phyloP scores from a whole-genome alignment of 192 early-diverging fungal species.

The Gaertneriomyces semiglobifer region DNA sequence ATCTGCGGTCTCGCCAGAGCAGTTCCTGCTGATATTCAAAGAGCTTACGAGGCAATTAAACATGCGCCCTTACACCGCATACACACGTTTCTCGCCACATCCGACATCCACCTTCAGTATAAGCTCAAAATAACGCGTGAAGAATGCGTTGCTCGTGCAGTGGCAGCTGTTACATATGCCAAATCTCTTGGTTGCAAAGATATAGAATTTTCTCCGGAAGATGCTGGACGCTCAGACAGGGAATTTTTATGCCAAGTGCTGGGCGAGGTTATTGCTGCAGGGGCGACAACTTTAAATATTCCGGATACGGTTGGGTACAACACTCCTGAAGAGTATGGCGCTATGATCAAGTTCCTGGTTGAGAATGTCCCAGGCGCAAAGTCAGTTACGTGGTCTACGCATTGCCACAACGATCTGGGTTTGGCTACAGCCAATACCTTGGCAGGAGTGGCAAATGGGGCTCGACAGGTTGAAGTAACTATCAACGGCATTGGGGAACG shows the following conservation, averaged over 20 bases:
- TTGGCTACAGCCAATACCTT: conserved; percentile 95
- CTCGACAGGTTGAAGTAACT: conserved; percentile 93
- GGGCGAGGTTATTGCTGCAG: conserved; percentile 72
- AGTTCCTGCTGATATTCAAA: conserved; percentile 77
- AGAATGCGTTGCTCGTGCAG: conserved; percentile 79
- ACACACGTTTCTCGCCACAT: conserved; percentile 94
- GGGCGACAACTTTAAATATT: conserved; percentile 93
- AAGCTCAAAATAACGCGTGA: conserved; percentile 88
- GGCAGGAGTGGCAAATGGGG: conserved; percentile 84
- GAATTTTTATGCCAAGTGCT: conserved; percentile 85
- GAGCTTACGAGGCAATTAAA: conserved; percentile 83
- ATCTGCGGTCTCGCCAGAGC: conserved; percentile 90
- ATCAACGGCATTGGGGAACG: conserved; percentile 99
- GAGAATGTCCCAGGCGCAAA: conserved; percentile 68
- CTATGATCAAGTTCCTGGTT: conserved; percentile 77
- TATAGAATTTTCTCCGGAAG: conserved; percentile 94
- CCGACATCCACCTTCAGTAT: conserved; percentile 91
- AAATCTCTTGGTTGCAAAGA: conserved; percentile 74
- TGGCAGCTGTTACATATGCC: conserved; percentile 74
- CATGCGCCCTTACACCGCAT: conserved; percentile 85
- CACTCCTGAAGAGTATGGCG: conserved; percentile 85
- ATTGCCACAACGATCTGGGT: conserved; percentile 97
- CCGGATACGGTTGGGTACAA: conserved; percentile 99
- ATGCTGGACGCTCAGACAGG: conserved; percentile 86
- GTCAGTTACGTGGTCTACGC: conserved; percentile 84